Percentiles rank a stretch among this genome's conserved stretches.
These are phyloP conservation scores for Malassezia nana DNA, from an alignment of 1,284 basidiomycete species.

Conservation along the genomic window DNA sequence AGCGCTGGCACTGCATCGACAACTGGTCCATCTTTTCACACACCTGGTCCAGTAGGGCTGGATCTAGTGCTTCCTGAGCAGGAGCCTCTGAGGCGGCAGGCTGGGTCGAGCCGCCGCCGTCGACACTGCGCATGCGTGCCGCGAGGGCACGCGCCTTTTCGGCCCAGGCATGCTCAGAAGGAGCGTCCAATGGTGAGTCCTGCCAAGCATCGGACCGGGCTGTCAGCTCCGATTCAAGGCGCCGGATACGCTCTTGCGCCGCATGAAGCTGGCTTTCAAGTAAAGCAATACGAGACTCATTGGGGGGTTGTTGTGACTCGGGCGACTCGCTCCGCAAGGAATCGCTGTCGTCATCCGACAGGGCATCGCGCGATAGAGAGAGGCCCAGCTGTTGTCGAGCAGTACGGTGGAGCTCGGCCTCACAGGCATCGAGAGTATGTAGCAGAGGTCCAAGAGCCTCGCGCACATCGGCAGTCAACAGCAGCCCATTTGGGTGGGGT, in stretches of 20 bases:
- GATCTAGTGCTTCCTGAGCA: slow-evolving; percentile 58
- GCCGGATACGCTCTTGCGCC: slow-evolving; percentile 4
- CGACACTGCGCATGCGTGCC: slow-evolving; percentile 52
- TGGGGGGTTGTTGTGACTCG: too few species aligned
- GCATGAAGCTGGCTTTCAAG: slow-evolving; percentile 7
- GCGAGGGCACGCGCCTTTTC: slow-evolving; percentile 51
- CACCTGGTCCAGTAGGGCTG: slow-evolving; percentile 66
- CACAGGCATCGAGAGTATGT: neutral
- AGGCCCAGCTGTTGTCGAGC: slow-evolving; percentile 2
- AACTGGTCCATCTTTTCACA: slow-evolving; percentile 59
- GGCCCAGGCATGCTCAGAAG: neutral
- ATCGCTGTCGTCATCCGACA: neutral
- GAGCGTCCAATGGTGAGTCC: slow-evolving; percentile 49
- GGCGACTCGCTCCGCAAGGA: neutral
- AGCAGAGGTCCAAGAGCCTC: neutral
- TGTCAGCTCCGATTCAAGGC: slow-evolving; percentile 5
- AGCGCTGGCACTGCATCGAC: slow-evolving; percentile 74
- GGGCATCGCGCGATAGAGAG: neutral
- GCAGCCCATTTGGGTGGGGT: neutral
- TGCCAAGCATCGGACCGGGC: neutral
- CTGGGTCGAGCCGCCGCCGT: too few species aligned
- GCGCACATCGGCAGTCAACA: neutral
- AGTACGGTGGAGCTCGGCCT: neutral
- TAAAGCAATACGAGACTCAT: neutral
- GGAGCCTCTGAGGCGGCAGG: too few species aligned